Conservation (phyloP, 768 basidiomycete genomes). For the Paxillus ammoniavirescens region DNA sequence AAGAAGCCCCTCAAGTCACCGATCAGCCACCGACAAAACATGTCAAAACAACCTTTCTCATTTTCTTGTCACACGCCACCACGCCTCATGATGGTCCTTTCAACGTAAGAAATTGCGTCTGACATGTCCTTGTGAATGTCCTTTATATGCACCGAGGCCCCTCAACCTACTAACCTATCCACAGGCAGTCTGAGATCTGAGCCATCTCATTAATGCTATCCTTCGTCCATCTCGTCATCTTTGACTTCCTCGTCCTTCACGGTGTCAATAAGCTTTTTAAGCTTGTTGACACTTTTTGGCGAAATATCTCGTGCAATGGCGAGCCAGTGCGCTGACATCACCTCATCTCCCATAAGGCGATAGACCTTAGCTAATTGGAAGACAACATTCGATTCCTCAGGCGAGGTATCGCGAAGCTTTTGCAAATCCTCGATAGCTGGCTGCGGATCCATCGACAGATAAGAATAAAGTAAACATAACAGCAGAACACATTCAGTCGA, state of each 20-base stretch:
- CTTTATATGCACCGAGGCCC: slow-evolving; percentile 5
- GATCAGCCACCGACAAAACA: slow-evolving; percentile 26
- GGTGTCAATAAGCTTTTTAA: slow-evolving; percentile 74
- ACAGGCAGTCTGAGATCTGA: not conserved
- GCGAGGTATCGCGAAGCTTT: slow-evolving; percentile 74
- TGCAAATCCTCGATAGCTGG: slow-evolving; percentile 80
- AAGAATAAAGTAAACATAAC: slow-evolving; percentile 22
- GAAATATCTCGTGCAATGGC: slow-evolving; percentile 92
- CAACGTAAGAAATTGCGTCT: slow-evolving; percentile 5
- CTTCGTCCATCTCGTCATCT: slow-evolving; percentile 75
- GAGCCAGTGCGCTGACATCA: slow-evolving; percentile 80
- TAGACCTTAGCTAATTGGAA: slow-evolving; percentile 96
- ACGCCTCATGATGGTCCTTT: not conserved
- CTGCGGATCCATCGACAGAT: slow-evolving; percentile 41
- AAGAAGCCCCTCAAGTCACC: slow-evolving; percentile 24
- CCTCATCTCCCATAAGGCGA: slow-evolving; percentile 72
- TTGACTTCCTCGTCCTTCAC: slow-evolving; percentile 56
- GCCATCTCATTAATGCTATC: slow-evolving; percentile 37
- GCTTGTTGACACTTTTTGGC: slow-evolving; percentile 84
- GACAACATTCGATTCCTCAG: slow-evolving; percentile 95
- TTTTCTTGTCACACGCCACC: slow-evolving; percentile 25
- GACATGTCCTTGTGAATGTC: not conserved
- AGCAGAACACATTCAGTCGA: slow-evolving; percentile 1
- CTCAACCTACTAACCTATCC: not conserved
- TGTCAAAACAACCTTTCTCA: slow-evolving; percentile 12